Base-by-base conservation (phyloP, 2,329 filamentous ascomycete genomes). In the Ceratocystis alfenasii region DNA sequence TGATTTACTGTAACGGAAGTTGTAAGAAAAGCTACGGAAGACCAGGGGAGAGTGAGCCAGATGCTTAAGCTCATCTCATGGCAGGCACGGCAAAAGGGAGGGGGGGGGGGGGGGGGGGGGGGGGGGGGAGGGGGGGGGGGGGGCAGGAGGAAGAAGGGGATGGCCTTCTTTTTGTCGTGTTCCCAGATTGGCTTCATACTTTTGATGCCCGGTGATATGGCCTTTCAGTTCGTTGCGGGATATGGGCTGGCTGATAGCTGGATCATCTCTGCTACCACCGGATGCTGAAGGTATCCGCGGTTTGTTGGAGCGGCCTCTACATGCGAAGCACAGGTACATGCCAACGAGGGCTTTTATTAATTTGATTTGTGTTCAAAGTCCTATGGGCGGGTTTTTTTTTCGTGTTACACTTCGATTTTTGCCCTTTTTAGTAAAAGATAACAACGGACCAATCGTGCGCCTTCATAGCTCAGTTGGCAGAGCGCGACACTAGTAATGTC, bases 401-500 rank as follows among this genome's bases (percentile, higher is more conserved):
- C 7, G 33, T 7, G 33, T 36, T 36, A 36, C 33, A 36, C 33
- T 10, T 36, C 8, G 2, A 10, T 10, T 10, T 10, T 36, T 48
- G n/a, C 46, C 17, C 2, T n/a, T n/a, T 22, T 22, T 44, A 61
- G 12, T 22, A 6, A 22, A 6, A 57, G 1, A 33, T 57, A 57
- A 57, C 2, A 33, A 12, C 4, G 2, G 22, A 2, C 22, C 2
- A 28, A 63, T 25, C 6, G 33, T 5, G 5, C 33, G 65, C 65
- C 65, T 66, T 66, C 65, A 66, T 66, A 63, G 65, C 65, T 66
- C 59, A 66, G 65, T 66, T 66, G 65, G 65, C 65, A 63, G 65
- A 66, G 65, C 65, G 65, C 65, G 65, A 66, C 65, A 66, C 65
- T 66, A 66, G 65, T 66, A 66, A 66, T 66, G 65, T 66, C 65